A percentile compares a stretch with the other conserved stretches of the same genome.
phyloP scores from a whole-genome alignment of 768 basidiomycete genomes.

The Boletus sp. region DNA sequence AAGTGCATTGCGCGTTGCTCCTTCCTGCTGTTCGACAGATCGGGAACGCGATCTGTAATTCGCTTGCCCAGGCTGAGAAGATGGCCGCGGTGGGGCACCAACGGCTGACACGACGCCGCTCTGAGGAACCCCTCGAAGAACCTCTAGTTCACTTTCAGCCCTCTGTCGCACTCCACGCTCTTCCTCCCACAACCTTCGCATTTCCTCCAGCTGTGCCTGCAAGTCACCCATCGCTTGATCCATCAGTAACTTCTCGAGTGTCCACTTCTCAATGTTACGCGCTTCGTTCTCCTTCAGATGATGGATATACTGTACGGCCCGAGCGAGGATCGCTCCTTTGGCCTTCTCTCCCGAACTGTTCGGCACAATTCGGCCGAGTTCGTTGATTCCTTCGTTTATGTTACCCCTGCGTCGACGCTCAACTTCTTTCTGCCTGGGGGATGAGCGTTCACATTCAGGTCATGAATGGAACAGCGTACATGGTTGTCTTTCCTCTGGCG shows the following conservation, averaged over 20 bases:
- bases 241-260: conserved; percentile 87
- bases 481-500: conserved; percentile 82
- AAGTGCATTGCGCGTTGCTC: conserved; percentile 9
- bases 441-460: background rate
- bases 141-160: conserved; percentile 63
- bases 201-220: conserved; percentile 80
- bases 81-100: conserved; percentile 14
- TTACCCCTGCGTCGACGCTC: conserved; percentile 92
- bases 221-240: conserved; percentile 90
- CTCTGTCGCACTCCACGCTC: conserved; percentile 61
- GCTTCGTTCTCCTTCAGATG: conserved; percentile 90
- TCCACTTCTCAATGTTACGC: conserved; percentile 91
- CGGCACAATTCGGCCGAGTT: conserved; percentile 85
- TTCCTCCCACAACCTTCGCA: conserved; percentile 79
- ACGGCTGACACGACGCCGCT: background rate
- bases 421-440: conserved; percentile 82
- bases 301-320: conserved; percentile 89
- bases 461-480: conserved; percentile 39
- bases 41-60: conserved; percentile 25
- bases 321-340: conserved; percentile 85
- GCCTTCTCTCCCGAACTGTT: conserved; percentile 84
- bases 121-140: conserved; percentile 42
- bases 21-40: conserved; percentile 29
- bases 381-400: conserved; percentile 96
- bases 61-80: conserved; percentile 12